Conservation (phyloP, 164 flowering plant species). For the Umbilicus rupestris region DNA sequence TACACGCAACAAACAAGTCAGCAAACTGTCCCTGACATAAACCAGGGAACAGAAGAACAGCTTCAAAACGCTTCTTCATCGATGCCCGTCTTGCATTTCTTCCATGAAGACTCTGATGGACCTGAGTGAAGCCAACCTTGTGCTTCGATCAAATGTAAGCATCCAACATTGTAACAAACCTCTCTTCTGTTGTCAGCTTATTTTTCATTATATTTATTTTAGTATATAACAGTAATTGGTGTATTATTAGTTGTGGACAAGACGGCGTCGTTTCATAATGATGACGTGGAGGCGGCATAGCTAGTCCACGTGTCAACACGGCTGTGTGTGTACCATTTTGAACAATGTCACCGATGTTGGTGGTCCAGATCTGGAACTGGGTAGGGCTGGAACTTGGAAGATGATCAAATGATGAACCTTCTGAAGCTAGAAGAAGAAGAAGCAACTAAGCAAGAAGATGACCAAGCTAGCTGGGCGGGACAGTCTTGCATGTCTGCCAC, state of each 20-base stretch:
- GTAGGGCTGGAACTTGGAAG: background rate
- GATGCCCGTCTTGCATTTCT: conserved; percentile 34
- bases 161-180: too few species aligned
- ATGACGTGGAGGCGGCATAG: too few species aligned
- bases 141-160: background rate
- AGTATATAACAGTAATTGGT: too few species aligned
- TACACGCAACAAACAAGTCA: conserved; percentile 42
- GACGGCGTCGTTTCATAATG: too few species aligned
- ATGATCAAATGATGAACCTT: background rate
- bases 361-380: too few species aligned
- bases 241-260: too few species aligned
- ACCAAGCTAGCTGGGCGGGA: too few species aligned
- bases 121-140: conserved; percentile 16
- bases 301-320: too few species aligned
- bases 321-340: too few species aligned
- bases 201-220: too few species aligned
- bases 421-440: background rate
- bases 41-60: conserved; percentile 17
- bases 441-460: background rate
- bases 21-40: conserved; percentile 19
- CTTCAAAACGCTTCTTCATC: conserved; percentile 12
- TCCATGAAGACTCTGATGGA: conserved; percentile 49
- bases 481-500: conserved; percentile 2
- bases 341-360: too few species aligned
- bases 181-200: too few species aligned